Base-by-base conservation (phyloP, 2,329 filamentous ascomycete genomes). In the Tolypocladium album region DNA sequence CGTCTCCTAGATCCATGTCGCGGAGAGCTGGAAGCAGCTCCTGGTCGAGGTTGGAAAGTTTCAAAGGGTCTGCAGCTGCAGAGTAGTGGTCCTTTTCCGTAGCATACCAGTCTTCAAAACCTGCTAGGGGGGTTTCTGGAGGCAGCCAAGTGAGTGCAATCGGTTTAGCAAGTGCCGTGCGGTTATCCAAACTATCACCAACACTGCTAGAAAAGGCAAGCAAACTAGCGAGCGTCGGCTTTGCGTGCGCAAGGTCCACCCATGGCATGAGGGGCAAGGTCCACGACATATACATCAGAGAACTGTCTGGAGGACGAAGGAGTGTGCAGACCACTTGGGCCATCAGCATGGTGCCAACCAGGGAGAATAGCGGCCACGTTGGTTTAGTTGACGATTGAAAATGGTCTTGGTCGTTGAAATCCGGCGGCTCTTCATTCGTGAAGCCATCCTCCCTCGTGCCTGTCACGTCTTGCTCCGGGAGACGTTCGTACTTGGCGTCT, bases 31-130 rank as follows among this genome's bases (percentile, higher is more conserved):
- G 58, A 1, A 72, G 61, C 0, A 77, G 45, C 0, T 69, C 69
- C 24, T 74, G 66, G 3, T 74, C 62, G 0, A 76, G 67, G 42
- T 78, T 78, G 2, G 73, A 72, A 8, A 76, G 67, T 45, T 72
- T 75, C 39, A 78, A 34, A 1, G 76, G 75, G 31, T 78, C 76
- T 13, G 65, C 61, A 1, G 65, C 64, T 7, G 75, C 67, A 22
- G 63, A 69, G 43, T 78, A 78, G 57, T 72, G 71, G 1, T 64
- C 59, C 5, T 63, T 40, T 9, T 52, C 47, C 1, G 66, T 56
- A 0, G 60, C 60, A 11, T 66, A 68, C 71, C 71, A 74, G 38
- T 74, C 72, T 27, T 71, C 65, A 63, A 64, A 64, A 22, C 63
- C 63, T 4, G 55, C 45, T 12, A 64, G 61, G 7, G 59, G 47